Conservation (phyloP, 1,284 basidiomycete genomes). For the Gymnopus androsaceus region DNA sequence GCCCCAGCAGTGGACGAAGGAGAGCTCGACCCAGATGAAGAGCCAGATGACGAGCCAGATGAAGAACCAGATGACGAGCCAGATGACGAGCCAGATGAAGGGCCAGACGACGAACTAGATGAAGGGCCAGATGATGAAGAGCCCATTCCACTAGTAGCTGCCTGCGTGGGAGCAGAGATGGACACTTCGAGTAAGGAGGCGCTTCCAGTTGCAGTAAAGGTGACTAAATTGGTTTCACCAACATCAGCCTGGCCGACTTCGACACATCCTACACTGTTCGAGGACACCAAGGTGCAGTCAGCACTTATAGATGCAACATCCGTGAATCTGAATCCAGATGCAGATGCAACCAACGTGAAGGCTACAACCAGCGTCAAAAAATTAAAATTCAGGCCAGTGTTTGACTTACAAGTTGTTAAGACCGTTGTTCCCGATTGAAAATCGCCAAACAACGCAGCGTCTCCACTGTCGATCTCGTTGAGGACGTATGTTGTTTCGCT, state of each 20-base stretch:
- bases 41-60: background rate
- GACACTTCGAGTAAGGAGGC: constrained; percentile 1
- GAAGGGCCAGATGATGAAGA: background rate
- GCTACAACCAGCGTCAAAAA: no score
- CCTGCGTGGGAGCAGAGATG: background rate
- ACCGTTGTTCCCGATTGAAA: background rate
- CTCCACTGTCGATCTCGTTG: constrained; percentile 3
- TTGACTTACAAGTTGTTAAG: constrained; percentile 1
- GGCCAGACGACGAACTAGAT: background rate
- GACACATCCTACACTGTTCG: constrained; percentile 1
- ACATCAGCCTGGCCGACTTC: background rate
- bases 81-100: background rate
- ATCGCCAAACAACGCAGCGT: constrained; percentile 1
- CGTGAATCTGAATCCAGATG: background rate
- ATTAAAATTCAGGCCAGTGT: no score
- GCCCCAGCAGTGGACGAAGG: background rate
- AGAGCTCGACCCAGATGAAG: background rate
- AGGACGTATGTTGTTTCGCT: constrained; percentile 1
- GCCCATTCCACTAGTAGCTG: background rate
- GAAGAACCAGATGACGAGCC: background rate
- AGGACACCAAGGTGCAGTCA: constrained; percentile 2
- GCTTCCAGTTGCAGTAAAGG: background rate
- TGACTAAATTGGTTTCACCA: background rate
- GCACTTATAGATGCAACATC: background rate
- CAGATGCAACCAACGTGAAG: constrained; percentile 5